Evolutionary conservation across 2,329 filamentous ascomycete genomes (phyloP), one percentile per base, ranked within the genome.

Genomic region (Kalmusia sp.): DNA sequence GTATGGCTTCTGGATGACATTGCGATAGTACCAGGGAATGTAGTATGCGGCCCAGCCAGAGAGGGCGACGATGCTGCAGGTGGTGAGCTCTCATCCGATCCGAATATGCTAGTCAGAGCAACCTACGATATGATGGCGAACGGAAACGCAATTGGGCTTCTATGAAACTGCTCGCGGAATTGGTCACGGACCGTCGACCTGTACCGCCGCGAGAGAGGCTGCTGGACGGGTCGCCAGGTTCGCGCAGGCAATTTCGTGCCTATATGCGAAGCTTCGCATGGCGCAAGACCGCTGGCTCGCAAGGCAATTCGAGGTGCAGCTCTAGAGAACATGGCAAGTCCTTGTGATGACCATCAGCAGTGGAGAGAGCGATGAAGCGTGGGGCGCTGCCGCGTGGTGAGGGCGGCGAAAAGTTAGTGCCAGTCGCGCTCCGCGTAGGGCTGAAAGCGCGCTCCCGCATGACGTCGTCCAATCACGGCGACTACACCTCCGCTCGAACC

Each of bases 1-100:
- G 64, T 82, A 83, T 11, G 79, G 72, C 41, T 69, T 75, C 44
- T 79, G 66, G 57, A 81, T 79, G 65, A 80, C 75, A 51, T 73
- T 73, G 19, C 73, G 68, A 66, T 81, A 80, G 64, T 79, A 70
- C 67, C 76, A 77, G 43, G 80, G 79, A 44, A 76, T 72, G 63
- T 77, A 81, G 51, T 76, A 58, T 34, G 78, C 62, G 31, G 57
- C 63, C 57, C 72, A 68, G 45, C 65, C 72, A n/a, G 72, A 65
- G 40, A 77, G 70, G 38, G 70, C 59, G 45, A 77, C 50, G 34
- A 81, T 76, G 47, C 70, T 74, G 54, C 14, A 12, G 22, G n/a
- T 8, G 14, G 27, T 65, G 22, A 65, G 61, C 45, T 34, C 19
- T 28, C 19, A 25, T 15, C 4, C 14, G 3, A 6, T 17, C 14